phyloP scores from a whole-genome alignment of 129 eudicot genomes.

The Helichrysum umbraculigerum region DNA sequence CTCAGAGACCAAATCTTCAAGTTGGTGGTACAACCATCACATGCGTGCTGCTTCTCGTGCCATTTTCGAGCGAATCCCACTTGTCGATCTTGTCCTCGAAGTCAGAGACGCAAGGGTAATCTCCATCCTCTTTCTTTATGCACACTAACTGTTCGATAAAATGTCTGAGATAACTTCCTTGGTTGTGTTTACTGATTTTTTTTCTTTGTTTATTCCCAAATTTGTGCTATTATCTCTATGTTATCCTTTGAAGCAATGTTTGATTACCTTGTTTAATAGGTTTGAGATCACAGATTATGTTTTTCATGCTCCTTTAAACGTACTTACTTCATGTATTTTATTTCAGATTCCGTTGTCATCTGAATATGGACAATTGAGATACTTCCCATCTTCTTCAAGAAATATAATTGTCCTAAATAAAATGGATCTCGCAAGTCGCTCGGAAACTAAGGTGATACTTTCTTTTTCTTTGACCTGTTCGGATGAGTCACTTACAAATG shows the following conservation, averaged over 20 bases:
- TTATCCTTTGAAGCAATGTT: too few species aligned
- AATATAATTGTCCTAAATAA: slow-evolving; percentile 71
- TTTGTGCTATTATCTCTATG: too few species aligned
- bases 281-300: too few species aligned
- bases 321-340: too few species aligned
- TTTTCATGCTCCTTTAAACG: too few species aligned
- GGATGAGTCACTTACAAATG: background rate
- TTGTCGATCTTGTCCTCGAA: slow-evolving; percentile 76
- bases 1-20: slow-evolving; percentile 51
- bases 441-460: slow-evolving; percentile 56
- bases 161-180: slow-evolving; percentile 35
- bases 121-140: background rate
- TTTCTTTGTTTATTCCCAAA: background rate
- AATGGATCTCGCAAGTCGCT: slow-evolving; percentile 65
- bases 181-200: background rate
- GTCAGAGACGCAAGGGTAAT: slow-evolving; percentile 88
- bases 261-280: too few species aligned
- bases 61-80: slow-evolving; percentile 56
- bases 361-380: slow-evolving; percentile 35
- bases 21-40: slow-evolving; percentile 96
- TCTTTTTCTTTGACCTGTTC: background rate
- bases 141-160: slow-evolving; percentile 45
- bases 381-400: slow-evolving; percentile 45
- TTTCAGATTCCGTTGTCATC: slow-evolving; percentile 76
- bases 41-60: slow-evolving; percentile 90